Conservation (phyloP, 257 asterid species). For the Solanum rostratum region DNA sequence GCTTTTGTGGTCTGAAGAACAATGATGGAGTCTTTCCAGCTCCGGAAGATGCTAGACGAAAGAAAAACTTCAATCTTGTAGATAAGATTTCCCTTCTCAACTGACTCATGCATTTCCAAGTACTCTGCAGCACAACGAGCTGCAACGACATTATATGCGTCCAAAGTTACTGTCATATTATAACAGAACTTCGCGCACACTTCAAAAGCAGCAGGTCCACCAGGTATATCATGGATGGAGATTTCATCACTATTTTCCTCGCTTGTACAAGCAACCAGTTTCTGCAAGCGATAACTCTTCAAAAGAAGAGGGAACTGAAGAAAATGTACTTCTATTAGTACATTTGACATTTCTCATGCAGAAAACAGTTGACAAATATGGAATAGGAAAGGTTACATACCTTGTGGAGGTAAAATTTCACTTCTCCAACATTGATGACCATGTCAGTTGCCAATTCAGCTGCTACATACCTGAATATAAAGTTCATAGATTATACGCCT, state of each 20-base stretch:
- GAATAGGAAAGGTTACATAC: conserved; percentile 1
- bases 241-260: conserved; percentile 37
- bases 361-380: neutral
- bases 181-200: conserved; percentile 79
- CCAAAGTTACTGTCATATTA: conserved; percentile 72
- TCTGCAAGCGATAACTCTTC: conserved; percentile 58
- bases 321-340: conserved; percentile 1
- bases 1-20: conserved; percentile 70
- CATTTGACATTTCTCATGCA: neutral
- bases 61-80: conserved; percentile 78
- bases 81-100: conserved; percentile 76
- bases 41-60: conserved; percentile 58
- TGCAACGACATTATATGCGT: conserved; percentile 68
- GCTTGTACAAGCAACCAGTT: conserved; percentile 29
- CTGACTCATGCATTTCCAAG: conserved; percentile 67
- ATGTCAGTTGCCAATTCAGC: conserved; percentile 35
- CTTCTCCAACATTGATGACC: conserved; percentile 28
- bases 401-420: conserved; percentile 44
- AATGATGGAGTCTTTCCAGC: conserved; percentile 89
- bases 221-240: conserved; percentile 55
- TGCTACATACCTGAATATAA: conserved; percentile 35
- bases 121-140: conserved; percentile 87
- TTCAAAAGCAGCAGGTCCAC: conserved; percentile 76
- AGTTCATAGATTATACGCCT: neutral
- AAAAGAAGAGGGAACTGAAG: conserved; percentile 75